Percentiles rank a stretch among this genome's conserved stretches.
Evolutionary conservation across 495 filamentous ascomycete genomes (phyloP).

Genomic region (Neurospora sp.): DNA sequence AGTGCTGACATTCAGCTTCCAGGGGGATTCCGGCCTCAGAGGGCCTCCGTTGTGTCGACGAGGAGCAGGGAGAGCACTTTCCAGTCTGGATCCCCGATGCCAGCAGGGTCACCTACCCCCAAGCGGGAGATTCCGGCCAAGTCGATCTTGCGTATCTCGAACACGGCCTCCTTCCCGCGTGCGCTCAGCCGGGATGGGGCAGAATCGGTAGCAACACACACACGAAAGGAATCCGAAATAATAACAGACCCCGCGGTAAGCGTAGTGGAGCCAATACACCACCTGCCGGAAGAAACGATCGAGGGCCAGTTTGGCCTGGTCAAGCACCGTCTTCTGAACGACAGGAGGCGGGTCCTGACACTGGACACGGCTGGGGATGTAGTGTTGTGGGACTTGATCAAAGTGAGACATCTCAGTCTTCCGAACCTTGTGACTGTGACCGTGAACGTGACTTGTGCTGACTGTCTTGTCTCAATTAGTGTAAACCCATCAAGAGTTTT

Average conservation of each 20-base stretch:
- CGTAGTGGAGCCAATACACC: conserved; percentile 54
- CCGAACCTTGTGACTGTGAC: neutral
- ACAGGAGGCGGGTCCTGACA: conserved; percentile 78
- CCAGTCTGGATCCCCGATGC: conserved; percentile 1
- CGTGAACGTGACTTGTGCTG: conserved; percentile 1
- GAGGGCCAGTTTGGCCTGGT: conserved; percentile 93
- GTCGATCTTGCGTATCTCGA: conserved; percentile 69
- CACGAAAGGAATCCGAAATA: conserved; percentile 52
- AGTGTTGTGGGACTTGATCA: conserved; percentile 87
- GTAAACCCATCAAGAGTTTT: conserved; percentile 73
- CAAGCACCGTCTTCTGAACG: conserved; percentile 86
- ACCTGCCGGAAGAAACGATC: conserved; percentile 75
- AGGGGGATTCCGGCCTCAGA: conserved; percentile 45
- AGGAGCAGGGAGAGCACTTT: conserved; percentile 15
- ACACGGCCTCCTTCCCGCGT: conserved; percentile 65
- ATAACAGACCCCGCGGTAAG: conserved; percentile 48
- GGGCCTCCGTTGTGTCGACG: conserved; percentile 38
- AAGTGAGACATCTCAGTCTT: conserved; percentile 38
- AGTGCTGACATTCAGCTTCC: conserved; percentile 42
- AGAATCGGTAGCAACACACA: conserved; percentile 35
- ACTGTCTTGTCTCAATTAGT: conserved; percentile 39
- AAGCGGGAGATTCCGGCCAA: conserved; percentile 65
- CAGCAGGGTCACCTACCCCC: conserved; percentile 12
- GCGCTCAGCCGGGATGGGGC: conserved; percentile 25
- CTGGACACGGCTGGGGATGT: conserved; percentile 94